Evolutionary conservation across 2,329 filamentous ascomycete species (phyloP), one percentile per base, ranked within the genome.

Genomic region (Fusarium foetens): DNA sequence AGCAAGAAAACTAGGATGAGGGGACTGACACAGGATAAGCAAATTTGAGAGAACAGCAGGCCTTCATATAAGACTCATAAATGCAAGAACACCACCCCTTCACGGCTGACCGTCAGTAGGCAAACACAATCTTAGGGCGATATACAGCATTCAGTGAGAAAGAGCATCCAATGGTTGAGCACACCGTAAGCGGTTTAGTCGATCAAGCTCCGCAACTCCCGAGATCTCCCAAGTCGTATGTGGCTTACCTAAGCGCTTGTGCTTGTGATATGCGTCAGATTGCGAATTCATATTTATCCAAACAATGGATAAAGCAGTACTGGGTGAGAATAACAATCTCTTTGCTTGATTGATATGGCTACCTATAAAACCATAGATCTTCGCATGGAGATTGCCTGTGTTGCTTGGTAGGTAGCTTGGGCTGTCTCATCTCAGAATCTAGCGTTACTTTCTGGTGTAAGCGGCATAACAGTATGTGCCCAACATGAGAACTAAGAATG

Each of bases 231-330:
- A 53, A 6, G 31, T 6, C 7, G n/a, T n/a, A n/a, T 2, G 3
- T 2, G 12, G 63, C 54, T 75, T 72, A 75, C 69, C 62, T 76
- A 75, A 75, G 71, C 73, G 13, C 53, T 53, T 63, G 42, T 27
- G 48, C 33, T 41, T 16, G 8, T 41, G 19, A 45, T 41, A 36
- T 16, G 25, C 49, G 52, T 35, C 14, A 27, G 21, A 27, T 48
- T 53, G 51, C 14, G 16, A 38, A 55, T 70, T 25, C 36, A 21
- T 45, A 29, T 35, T 14, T 55, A 23, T 33, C 4, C n/a, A 45
- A 49, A 23, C n/a, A 46, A 35, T 13, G 8, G 4, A 31, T 14
- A 9, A 29, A 52, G 14, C 6, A 25, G n/a, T 23, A 42, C 29
- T 53, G n/a, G 39, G 16, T 19, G 12, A 38, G 4, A 16, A 23